A percentile compares a stretch with the other conserved stretches of the same genome.
Conservation (phyloP, 768 basidiomycete genomes). For the Termitomyces sp. region DNA sequence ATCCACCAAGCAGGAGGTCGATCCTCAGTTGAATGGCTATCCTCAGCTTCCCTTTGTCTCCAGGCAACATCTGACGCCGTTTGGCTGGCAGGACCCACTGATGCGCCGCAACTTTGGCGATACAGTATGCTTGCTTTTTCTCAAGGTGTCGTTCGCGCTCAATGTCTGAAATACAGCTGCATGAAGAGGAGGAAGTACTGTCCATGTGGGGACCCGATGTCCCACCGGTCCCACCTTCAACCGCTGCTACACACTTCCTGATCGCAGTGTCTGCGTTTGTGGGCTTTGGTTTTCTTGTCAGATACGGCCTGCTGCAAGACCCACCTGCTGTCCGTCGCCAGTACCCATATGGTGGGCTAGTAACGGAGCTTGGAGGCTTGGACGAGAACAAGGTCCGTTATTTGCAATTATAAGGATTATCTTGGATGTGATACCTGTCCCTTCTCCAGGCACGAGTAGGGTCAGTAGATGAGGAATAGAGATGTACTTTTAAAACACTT, state of each 20-base stretch:
- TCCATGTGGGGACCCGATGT: slow-evolving; percentile 89
- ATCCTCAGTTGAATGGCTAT: slow-evolving; percentile 71
- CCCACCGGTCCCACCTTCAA: slow-evolving; percentile 52
- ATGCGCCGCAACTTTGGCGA: slow-evolving; percentile 81
- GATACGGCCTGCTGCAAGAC: slow-evolving; percentile 50
- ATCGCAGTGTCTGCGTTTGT: slow-evolving; percentile 60
- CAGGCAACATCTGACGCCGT: slow-evolving; percentile 55
- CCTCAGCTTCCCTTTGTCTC: slow-evolving; percentile 67
- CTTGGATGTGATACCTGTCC: background rate
- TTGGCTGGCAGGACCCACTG: slow-evolving; percentile 72
- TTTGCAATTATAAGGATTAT: background rate
- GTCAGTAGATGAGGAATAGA: slow-evolving; percentile 16
- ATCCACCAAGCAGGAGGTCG: slow-evolving; percentile 32
- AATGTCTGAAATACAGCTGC: slow-evolving; percentile 45
- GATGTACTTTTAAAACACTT: background rate
- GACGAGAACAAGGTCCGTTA: slow-evolving; percentile 69
- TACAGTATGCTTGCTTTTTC: slow-evolving; percentile 35
- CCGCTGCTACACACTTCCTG: slow-evolving; percentile 61
- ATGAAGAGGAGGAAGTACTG: slow-evolving; percentile 73
- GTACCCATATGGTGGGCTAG: slow-evolving; percentile 73
- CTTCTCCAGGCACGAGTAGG: slow-evolving; percentile 21
- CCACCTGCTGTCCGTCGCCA: slow-evolving; percentile 64
- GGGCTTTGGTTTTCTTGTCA: slow-evolving; percentile 54
- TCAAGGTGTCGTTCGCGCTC: slow-evolving; percentile 9
- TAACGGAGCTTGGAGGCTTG: slow-evolving; percentile 71